Conservation (phyloP, 129 eudicot genomes). For the Oenanthe sinensis region DNA sequence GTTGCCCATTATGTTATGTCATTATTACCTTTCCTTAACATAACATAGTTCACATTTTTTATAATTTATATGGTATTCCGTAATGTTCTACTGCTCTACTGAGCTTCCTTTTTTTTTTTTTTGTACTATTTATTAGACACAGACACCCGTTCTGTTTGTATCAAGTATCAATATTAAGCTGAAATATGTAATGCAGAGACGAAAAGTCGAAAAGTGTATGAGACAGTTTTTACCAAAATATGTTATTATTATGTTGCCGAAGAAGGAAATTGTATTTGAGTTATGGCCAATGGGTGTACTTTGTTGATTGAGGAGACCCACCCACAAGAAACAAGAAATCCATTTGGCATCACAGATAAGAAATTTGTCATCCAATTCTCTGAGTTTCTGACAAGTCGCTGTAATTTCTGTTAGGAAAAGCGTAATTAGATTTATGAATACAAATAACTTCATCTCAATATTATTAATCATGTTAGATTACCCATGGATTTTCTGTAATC, state of each 20-base stretch:
- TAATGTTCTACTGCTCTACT: not conserved
- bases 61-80: not conserved
- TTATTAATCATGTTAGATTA: not conserved
- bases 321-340: not conserved
- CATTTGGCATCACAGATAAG: not conserved
- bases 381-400: not conserved
- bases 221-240: not conserved
- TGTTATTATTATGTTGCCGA: not conserved
- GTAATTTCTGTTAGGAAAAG: not conserved
- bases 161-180: not conserved
- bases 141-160: not conserved
- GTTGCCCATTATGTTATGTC: not conserved
- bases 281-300: not conserved
- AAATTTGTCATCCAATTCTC: not conserved
- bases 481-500: not conserved
- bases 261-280: not conserved
- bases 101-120: not conserved
- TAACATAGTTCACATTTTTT: not conserved
- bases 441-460: not conserved
- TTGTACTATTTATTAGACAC: not conserved
- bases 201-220: not conserved
- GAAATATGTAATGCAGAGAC: not conserved
- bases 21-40: not conserved
- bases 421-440: not conserved
- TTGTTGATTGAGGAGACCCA: not conserved